These are phyloP conservation scores for Backusella circina DNA, from an alignment of 192 early-diverging fungal species.

Conservation along the genomic window DNA sequence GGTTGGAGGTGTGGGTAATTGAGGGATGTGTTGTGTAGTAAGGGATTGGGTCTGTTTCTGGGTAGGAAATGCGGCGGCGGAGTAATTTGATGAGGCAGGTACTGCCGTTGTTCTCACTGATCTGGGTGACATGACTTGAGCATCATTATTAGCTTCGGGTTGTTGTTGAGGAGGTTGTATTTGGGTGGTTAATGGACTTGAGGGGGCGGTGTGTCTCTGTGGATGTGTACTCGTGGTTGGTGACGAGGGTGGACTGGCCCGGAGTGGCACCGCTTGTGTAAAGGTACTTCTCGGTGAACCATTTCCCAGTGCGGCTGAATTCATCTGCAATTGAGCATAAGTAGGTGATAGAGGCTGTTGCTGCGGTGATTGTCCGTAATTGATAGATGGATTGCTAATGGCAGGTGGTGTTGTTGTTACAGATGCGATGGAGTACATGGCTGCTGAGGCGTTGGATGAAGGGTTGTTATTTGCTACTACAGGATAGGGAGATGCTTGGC, in stretches of 20 bases:
- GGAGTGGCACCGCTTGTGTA: neutral
- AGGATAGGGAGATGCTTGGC: too few species aligned
- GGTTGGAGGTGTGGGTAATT: neutral
- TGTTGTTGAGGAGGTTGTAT: neutral
- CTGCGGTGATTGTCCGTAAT: neutral
- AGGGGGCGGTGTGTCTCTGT: neutral
- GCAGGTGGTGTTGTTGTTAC: neutral
- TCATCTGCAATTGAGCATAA: neutral
- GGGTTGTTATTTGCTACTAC: too few species aligned
- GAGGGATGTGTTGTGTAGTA: neutral
- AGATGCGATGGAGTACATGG: neutral
- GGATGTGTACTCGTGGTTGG: neutral
- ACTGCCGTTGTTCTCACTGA: neutral
- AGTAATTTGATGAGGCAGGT: neutral
- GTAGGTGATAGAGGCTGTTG: neutral
- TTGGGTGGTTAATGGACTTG: neutral
- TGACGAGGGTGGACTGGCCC: neutral
- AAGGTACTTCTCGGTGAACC: neutral
- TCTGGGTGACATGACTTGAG: neutral
- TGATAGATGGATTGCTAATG: neutral
- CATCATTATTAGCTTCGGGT: neutral
- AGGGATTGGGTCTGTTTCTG: neutral
- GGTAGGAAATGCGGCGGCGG: neutral
- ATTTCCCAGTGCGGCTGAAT: neutral
- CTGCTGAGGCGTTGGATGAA: neutral